These are phyloP conservation scores for Aspergillus steynii DNA, from an alignment of 495 filamentous ascomycete species.

Conservation along the genomic window DNA sequence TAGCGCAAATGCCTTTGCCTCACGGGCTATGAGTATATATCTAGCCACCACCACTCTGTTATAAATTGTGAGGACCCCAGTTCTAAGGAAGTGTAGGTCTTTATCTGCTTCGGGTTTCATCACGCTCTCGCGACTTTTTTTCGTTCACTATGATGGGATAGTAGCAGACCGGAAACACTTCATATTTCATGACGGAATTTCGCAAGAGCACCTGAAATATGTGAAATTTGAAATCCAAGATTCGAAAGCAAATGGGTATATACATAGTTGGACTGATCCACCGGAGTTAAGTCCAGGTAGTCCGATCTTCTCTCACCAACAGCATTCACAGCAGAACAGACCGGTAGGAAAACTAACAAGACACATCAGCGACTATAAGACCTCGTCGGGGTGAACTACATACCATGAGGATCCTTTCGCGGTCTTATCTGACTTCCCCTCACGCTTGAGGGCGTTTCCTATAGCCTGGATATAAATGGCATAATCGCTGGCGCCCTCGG, in stretches of 20 bases:
- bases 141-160: too few relatives aligned
- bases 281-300: background rate
- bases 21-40: too few relatives aligned
- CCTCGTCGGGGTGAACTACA: background rate
- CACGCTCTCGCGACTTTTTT: too few relatives aligned
- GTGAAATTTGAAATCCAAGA: background rate
- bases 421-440: background rate
- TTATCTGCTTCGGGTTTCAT: too few relatives aligned
- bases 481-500: background rate
- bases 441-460: background rate
- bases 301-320: background rate
- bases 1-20: too few relatives aligned
- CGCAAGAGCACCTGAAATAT: too few relatives aligned
- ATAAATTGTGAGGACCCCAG: too few relatives aligned
- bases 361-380: background rate
- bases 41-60: too few relatives aligned
- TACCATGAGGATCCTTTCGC: conserved; percentile 2
- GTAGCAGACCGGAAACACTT: too few relatives aligned
- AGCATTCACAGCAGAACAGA: conserved; percentile 9
- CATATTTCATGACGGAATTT: too few relatives aligned
- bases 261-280: background rate
- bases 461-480: conserved; percentile 1
- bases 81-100: too few relatives aligned
- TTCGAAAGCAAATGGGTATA: background rate
- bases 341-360: conserved; percentile 4